phyloP scores from a whole-genome alignment of 2,329 filamentous ascomycete genomes.

The Chaetomium olivaceum region DNA sequence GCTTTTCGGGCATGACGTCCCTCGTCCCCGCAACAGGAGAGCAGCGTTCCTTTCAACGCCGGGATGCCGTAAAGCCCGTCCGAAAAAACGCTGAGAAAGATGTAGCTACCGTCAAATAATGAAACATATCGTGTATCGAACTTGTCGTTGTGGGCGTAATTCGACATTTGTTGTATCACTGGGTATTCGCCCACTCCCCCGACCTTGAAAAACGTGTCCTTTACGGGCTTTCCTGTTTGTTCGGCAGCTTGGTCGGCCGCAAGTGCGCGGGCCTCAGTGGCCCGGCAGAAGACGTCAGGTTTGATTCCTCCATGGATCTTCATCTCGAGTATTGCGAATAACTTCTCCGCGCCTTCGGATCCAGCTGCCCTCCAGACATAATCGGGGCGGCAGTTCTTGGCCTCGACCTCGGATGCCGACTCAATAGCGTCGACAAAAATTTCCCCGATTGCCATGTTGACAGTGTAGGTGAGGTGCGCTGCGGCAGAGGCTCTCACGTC shows the following conservation, averaged over 20 bases:
- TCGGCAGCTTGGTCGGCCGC: too few species aligned
- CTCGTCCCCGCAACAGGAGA: neutral
- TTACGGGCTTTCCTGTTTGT: too few species aligned
- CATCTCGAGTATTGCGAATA: neutral
- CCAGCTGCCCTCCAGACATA: neutral
- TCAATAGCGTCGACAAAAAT: neutral
- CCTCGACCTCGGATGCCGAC: neutral
- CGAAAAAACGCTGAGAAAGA: neutral
- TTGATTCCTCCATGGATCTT: neutral
- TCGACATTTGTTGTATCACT: neutral
- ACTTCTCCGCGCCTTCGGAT: neutral
- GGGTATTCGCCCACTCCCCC: neutral
- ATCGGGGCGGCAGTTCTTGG: neutral
- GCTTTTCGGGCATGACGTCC: neutral
- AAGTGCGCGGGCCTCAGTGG: too few species aligned
- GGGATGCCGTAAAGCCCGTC: neutral
- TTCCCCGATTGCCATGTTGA: neutral
- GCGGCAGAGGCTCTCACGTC: neutral
- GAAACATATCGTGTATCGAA: neutral
- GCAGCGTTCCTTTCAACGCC: neutral
- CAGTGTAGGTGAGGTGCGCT: neutral
- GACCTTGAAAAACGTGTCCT: neutral
- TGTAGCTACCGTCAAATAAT: neutral
- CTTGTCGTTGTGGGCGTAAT: neutral
- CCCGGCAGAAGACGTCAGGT: too few species aligned